Percentiles rank a stretch among this genome's conserved stretches.
These are phyloP conservation scores for Blastomyces emzantsi DNA, from an alignment of 2,329 filamentous ascomycete genomes.

Conservation along the genomic window DNA sequence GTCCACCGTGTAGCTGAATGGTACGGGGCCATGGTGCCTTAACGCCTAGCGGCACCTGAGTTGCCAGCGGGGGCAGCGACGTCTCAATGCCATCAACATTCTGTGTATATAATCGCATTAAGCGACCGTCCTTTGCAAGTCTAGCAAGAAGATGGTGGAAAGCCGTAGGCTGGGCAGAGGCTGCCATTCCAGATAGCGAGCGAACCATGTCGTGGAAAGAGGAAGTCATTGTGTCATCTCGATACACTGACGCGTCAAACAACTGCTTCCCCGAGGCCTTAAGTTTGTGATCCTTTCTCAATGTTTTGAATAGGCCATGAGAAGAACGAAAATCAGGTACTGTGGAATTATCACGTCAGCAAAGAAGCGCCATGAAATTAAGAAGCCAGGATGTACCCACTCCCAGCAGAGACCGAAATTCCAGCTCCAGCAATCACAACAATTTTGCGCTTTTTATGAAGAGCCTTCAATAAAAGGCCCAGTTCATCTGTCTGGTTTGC, in stretches of 20 bases:
- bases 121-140: slow-evolving; percentile 72
- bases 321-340: slow-evolving; percentile 95
- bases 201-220: slow-evolving; percentile 96
- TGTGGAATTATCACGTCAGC: slow-evolving; percentile 26
- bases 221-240: slow-evolving; percentile 76
- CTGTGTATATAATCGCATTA: slow-evolving; percentile 88
- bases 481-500: slow-evolving; percentile 53
- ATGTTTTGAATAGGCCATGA: slow-evolving; percentile 75
- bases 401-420: slow-evolving; percentile 93
- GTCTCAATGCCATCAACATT: slow-evolving; percentile 97
- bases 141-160: slow-evolving; percentile 94
- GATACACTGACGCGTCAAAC: slow-evolving; percentile 96
- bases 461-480: slow-evolving; percentile 59
- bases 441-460: slow-evolving; percentile 90
- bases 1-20: slow-evolving; percentile 84
- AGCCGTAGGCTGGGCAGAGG: slow-evolving; percentile 66
- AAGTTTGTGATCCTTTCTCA: slow-evolving; percentile 79
- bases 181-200: slow-evolving; percentile 69
- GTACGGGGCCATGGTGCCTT: slow-evolving; percentile 92
- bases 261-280: slow-evolving; percentile 91
- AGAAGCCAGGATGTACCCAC: slow-evolving; percentile 43
- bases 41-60: slow-evolving; percentile 67
- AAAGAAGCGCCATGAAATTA: slow-evolving; percentile 12
- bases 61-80: slow-evolving; percentile 66
- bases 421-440: slow-evolving; percentile 93